A percentile compares a stretch with the other conserved stretches of the same genome.
Evolutionary conservation across 1,284 basidiomycete species (phyloP).

Genomic region (Rhodofomes roseus): DNA sequence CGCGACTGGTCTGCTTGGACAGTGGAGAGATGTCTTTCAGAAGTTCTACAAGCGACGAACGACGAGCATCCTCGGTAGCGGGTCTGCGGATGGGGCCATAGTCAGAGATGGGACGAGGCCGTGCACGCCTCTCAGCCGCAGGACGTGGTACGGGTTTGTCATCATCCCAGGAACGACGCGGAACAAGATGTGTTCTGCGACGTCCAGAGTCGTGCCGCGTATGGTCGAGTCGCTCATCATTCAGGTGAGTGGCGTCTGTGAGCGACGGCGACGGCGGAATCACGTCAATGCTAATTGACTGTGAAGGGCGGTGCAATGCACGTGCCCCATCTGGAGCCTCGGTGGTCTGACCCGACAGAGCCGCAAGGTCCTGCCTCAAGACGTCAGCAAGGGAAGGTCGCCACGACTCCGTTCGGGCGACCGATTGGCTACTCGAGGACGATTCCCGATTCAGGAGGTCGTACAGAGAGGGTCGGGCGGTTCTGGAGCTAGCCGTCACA

Average conservation of each 20-base stretch:
- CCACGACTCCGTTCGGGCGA: background rate
- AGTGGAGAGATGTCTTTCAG: background rate
- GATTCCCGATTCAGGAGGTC: slow-evolving; percentile 14
- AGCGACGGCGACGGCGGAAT: background rate
- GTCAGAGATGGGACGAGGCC: background rate
- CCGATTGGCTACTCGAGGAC: background rate
- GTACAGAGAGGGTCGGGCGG: slow-evolving; percentile 12
- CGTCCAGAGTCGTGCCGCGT: background rate
- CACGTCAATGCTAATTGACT: background rate
- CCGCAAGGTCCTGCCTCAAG: background rate
- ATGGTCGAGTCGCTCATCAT: background rate
- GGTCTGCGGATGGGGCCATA: background rate
- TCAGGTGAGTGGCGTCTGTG: background rate
- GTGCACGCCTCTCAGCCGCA: background rate
- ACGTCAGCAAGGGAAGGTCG: background rate
- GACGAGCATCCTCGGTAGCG: background rate
- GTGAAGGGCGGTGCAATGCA: background rate
- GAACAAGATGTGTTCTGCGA: background rate
- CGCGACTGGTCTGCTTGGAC: background rate
- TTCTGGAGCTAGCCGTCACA: background rate
- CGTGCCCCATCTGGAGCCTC: background rate
- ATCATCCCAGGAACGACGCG: background rate
- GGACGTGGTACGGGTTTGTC: background rate
- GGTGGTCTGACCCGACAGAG: background rate
- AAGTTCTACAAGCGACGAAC: background rate